Base-by-base conservation (phyloP, 257 asterid genomes). In the Solanum infundibuliforme region DNA sequence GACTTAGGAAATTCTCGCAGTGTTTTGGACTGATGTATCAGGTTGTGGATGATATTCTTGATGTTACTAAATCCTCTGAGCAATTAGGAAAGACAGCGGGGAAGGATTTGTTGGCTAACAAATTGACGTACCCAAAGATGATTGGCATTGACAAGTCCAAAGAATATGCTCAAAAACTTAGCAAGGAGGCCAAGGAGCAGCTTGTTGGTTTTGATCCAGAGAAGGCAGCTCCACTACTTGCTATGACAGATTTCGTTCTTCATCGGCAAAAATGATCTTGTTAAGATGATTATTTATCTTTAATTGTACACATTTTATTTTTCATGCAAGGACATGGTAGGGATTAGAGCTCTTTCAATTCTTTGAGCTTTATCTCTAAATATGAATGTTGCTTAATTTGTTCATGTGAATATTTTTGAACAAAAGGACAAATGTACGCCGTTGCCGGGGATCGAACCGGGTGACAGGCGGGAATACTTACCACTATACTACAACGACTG, bases 31-130 rank as follows among this genome's bases (percentile, higher is more conserved):
- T 94, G 87, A 82, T 93, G 93, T 92, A 90, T 91, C 97, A 93
- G 66, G 95, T 92, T 38, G 94, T 91, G 68, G 95, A 94, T 87
- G 95, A 92, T 36, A 88, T 94, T 90, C 93, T 94, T 72, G 97
- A 93, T 87, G 95, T 94, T n/a, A 93, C 93, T 2, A 94, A 90
- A 55, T 92, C 94, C 8, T 91, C 95, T 3, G 83, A 92, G 39
- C 93, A 94, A 52, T 36, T 94, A 87, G 97, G 95, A 77, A 93
- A 94, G 83, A 93, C 95, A 3, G 95, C 95, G 0, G 95, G 95
- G 38, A 94, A 92, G 41, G 95, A 94, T 39, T 89, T 93, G 91
- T 91, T 92, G 71, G 91, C 93, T 5, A 94, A 91, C 72, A 93
- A 94, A 84, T 86, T 93, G 7, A 94, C 95, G 10, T 94, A 94